Evolutionary conservation across 768 basidiomycete species (phyloP), one percentile per base, ranked within the genome.

Genomic region (Mycena belliarum): DNA sequence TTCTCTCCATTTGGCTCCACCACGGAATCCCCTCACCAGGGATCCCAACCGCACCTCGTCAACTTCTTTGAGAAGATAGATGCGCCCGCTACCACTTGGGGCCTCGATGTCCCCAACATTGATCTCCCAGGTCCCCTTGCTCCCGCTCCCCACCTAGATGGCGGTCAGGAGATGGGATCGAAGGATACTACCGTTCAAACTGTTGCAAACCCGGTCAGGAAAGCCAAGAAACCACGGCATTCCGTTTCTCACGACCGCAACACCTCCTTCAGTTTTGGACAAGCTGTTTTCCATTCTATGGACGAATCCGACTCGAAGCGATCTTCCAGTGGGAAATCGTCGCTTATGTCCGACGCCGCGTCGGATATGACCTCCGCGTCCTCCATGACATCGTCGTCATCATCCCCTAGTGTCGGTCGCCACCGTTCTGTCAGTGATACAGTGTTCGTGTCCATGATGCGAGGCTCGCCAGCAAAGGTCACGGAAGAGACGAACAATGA

Each of bases 241-340:
- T 55, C 71, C 9, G 63, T 70, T 2, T 67, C 76, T 15, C 80
- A 82, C 48, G 84, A 86, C 54, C 82, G 85, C 24, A 85, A 82
- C 61, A 79, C 84, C 16, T 86, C 86, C 1, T 87, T 86, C 69
- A 85, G 83, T 66, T 82, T 87, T 52, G 84, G 84, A 3, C 83
- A 86, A 65, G 81, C 82, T 4, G 75, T 84, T 15, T 86, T 86
- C 68, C 81, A 79, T 58, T 82, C 86, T 4, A 72, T 80, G 57
- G 71, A 69, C 6, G 37, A 49, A 40, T 38, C 54, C 21, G 55
- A 49, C 8, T 64, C 66, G n/a, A 66, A 66, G 8, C 60, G 69
- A 16, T 66, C 69, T 10, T 69, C 62, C 18, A 59, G 58, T 47
- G 70, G 74, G 21, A 67, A 75, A 55, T 65, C 71, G 9, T 61